These are phyloP conservation scores for Cokeromyces recurvatus DNA, from an alignment of 371 early-diverging fungal species.

Conservation along the genomic window DNA sequence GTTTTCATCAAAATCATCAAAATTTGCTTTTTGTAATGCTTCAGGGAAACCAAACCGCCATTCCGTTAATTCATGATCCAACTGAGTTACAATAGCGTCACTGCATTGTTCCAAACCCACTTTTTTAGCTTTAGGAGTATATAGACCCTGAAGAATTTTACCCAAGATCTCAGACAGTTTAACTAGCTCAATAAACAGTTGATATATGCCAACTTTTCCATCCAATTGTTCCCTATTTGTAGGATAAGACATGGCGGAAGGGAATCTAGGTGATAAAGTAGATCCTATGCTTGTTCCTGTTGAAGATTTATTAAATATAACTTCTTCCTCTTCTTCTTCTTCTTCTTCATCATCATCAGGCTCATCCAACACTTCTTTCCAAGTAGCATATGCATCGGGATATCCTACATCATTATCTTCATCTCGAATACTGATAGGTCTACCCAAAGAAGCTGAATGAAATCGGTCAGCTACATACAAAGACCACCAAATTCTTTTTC, in stretches of 20 bases:
- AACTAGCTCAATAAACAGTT: slow-evolving; percentile 36
- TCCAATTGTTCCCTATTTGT: slow-evolving; percentile 1
- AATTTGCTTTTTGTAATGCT: slow-evolving; percentile 27
- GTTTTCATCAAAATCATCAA: slow-evolving; percentile 33
- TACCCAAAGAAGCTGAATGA: slow-evolving; percentile 37
- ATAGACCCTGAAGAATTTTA: slow-evolving; percentile 35
- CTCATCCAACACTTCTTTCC: slow-evolving; percentile 39
- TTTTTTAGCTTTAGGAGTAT: slow-evolving; percentile 40
- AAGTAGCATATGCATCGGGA: slow-evolving; percentile 31
- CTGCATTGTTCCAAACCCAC: slow-evolving; percentile 35
- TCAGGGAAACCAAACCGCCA: slow-evolving; percentile 43
- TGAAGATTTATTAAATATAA: neutral
- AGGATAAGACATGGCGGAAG: slow-evolving; percentile 31
- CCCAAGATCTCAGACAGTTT: slow-evolving; percentile 44
- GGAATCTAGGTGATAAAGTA: slow-evolving; percentile 19
- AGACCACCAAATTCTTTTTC: slow-evolving; percentile 46
- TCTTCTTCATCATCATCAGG: slow-evolving; percentile 22
- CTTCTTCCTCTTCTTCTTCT: too few relatives aligned
- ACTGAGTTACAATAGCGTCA: slow-evolving; percentile 34
- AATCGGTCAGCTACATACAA: slow-evolving; percentile 41
- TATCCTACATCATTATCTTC: slow-evolving; percentile 43
- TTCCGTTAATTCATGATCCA: slow-evolving; percentile 40
- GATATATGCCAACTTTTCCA: slow-evolving; percentile 30
- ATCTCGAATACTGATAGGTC: slow-evolving; percentile 42
- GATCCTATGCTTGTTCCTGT: too few relatives aligned